Evolutionary conservation across 805 yeast species (phyloP).

Genomic region (Kuraishia piskuri): DNA sequence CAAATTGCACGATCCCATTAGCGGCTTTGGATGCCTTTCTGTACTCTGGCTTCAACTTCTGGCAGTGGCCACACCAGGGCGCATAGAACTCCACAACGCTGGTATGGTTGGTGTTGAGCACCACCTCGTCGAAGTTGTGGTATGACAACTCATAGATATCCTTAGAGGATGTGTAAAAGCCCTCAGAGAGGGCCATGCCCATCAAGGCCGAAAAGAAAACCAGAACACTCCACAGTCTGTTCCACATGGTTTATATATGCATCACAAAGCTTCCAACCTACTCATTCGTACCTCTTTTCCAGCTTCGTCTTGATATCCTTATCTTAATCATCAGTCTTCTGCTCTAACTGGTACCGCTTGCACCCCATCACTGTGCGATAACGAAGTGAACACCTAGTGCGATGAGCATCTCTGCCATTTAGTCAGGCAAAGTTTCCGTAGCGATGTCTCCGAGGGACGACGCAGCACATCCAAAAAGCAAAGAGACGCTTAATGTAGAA

Average conservation of each 20-base stretch:
- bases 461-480: not conserved
- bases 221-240: not conserved
- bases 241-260: not conserved
- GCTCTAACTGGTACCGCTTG: not conserved
- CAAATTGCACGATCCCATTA: conserved; percentile 54
- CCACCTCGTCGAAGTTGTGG: conserved; percentile 54
- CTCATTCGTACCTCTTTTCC: not conserved
- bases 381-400: not conserved
- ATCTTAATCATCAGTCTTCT: not conserved
- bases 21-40: conserved; percentile 54
- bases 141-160: conserved; percentile 50
- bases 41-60: conserved; percentile 56
- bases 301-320: not conserved
- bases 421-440: not conserved
- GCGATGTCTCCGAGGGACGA: not conserved
- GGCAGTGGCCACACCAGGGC: conserved; percentile 98
- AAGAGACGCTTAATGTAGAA: not conserved
- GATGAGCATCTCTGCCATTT: not conserved
- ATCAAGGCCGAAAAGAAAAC: not conserved
- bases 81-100: conserved; percentile 86
- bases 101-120: conserved; percentile 66
- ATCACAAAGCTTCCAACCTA: not conserved
- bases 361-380: not conserved
- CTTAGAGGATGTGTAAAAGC: conserved; percentile 29
- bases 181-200: conserved; percentile 6